Base-by-base conservation (phyloP, 1,139 yeast genomes). In the Arxiozyma slooffiae region DNA sequence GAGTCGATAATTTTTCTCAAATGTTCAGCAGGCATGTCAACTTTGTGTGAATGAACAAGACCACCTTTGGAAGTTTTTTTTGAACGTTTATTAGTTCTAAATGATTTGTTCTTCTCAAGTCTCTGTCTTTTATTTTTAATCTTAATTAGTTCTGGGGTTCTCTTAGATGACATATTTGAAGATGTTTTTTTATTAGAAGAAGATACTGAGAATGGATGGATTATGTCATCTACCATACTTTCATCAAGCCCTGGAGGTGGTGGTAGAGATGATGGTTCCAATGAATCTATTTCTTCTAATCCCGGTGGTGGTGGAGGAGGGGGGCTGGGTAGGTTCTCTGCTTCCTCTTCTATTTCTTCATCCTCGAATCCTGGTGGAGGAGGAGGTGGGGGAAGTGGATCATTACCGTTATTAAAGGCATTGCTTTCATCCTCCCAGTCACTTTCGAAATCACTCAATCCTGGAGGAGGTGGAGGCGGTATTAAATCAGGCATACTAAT, bases 11-110 rank as follows among this genome's bases (percentile, higher is more conserved):
- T 85, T 64, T 87, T 88, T 41, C 98, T 76, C 42, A 92, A 70
- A 70, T 90, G 97, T 62, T 90, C 96, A 0, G 96, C 95, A 0
- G 97, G 97, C 92, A 90, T 84, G 57, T 86, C 90, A 2, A 82
- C 79, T 60, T 86, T 87, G 9, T 77, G 76, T 0, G 87, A 76
- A 50, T 75, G 80, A 4, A 80, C 80, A 52, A 71, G 68, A 2
- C 73, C 71, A 48, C 52, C 48, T 49, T 69, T 61, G 53, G 44
- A 69, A 64, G 57, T 64, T 49, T 51, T 54, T 49, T 55, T 55
- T 16, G 37, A 23, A 34, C 49, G 48, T 18, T 38, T 48, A 16
- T 47, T 53, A 16, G 24, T 46, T 47, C 42, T 45, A 17, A 36
- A 22, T 6, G n/a, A 23, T n/a, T 61, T 59, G 57, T 82, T 84